Percentiles rank a stretch among this genome's conserved stretches.
Evolutionary conservation across 2,329 filamentous ascomycete genomes (phyloP).

Genomic region (Ophiostoma fasciatum): DNA sequence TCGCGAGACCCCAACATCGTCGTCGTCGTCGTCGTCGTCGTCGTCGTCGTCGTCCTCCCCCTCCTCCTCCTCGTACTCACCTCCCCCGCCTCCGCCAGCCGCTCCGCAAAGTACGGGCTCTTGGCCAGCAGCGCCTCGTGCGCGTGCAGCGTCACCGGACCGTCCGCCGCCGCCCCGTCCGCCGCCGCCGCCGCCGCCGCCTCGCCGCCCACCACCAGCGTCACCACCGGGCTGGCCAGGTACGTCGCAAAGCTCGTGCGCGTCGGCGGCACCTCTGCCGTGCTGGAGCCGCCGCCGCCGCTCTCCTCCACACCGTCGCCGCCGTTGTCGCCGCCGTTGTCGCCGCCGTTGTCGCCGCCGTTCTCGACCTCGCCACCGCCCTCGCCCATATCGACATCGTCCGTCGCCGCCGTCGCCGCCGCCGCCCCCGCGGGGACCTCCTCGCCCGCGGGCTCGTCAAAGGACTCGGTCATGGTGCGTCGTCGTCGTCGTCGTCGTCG

Average conservation of each 20-base stretch:
- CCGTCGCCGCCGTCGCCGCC: too few relatives aligned
- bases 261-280: constrained; percentile 12
- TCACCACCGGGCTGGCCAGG: constrained; percentile 54
- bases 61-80: too few relatives aligned
- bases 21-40: too few relatives aligned
- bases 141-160: constrained; percentile 45
- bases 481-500: too few relatives aligned
- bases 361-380: constrained; percentile 12
- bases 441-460: background rate
- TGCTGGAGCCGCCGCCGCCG: constrained; percentile 17
- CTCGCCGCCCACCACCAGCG: constrained; percentile 43
- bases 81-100: constrained; percentile 46
- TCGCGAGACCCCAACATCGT: too few relatives aligned
- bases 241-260: constrained; percentile 40
- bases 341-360: constrained; percentile 8
- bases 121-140: constrained; percentile 63
- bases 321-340: background rate
- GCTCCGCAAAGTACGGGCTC: constrained; percentile 59
- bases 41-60: too few relatives aligned
- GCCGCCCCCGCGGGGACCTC: too few relatives aligned
- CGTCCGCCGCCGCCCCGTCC: constrained; percentile 33
- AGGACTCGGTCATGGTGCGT: too few relatives aligned
- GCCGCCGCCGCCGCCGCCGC: constrained; percentile 1
- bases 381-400: constrained; percentile 9
- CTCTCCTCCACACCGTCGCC: too few relatives aligned